Evolutionary conservation across 2,329 filamentous ascomycete species (phyloP), one percentile per base, ranked within the genome.

Genomic region (Cercospora citrullina): DNA sequence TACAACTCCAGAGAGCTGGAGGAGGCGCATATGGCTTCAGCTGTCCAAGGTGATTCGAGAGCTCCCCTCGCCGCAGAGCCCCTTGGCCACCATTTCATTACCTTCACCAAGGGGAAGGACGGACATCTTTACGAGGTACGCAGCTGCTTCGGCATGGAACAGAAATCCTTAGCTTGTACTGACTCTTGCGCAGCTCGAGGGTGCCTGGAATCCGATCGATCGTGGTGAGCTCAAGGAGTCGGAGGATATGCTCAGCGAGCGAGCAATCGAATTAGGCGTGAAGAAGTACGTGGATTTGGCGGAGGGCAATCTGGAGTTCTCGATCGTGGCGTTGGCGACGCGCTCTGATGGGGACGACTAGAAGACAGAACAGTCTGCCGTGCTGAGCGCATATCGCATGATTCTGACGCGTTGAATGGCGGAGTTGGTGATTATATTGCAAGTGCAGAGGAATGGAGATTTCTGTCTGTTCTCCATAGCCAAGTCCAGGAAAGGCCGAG

Each of bases 1-100:
- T 85, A 87, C 68, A 78, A 87, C 62, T 83, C 79, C 1, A 75
- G 79, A 4, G 79, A 74, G 36, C 78, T 84, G 5, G 82, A 84
- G 72, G 69, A 74, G 45, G 81, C 81, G 10, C 82, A 84, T 72
- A 77, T 78, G 69, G 77, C 79, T 21, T 80, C 79, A 16, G 82
- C 80, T n/a, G 66, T 74, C 61, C 72, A 79, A 28, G 83, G 83
- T 0, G 81, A 84, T 67, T 80, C 81, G 0, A 59, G 62, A 2
- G 73, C 77, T 1, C 80, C 80, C 4, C 51, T 59, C 14, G 69
- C 75, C 0, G 70, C 69, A 0, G 77, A 78, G 39, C 75, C 76
- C 0, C 74, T 76, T 4, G 76, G 80, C 0, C 79, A 81, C 67
- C 82, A 84, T 67, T 85, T 84, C 70, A 79, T 84, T 21, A 77